A percentile compares a stretch with the other conserved stretches of the same genome.
Evolutionary conservation across 2,329 filamentous ascomycete species (phyloP).

Genomic region (Beauveria asiatica): DNA sequence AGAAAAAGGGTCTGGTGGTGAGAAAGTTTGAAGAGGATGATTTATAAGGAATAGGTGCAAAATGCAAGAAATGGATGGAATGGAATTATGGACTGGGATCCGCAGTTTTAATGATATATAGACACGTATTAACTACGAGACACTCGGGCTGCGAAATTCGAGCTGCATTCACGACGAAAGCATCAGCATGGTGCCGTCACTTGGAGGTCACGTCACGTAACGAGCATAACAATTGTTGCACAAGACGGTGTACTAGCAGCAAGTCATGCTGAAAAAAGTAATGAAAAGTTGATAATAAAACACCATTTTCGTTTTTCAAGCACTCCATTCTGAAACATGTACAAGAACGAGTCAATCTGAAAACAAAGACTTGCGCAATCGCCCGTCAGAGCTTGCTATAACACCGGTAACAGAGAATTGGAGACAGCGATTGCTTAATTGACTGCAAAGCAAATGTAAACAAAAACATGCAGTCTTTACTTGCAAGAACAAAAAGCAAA

Average conservation of each 20-base stretch:
- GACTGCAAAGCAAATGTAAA: neutral
- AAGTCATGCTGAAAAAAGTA: too few species aligned
- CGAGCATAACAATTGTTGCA: too few species aligned
- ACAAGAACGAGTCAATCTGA: neutral
- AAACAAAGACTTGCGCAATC: neutral
- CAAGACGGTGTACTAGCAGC: too few species aligned
- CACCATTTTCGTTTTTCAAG: too few species aligned
- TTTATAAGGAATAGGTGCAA: constrained; percentile 14
- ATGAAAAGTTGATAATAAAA: too few species aligned
- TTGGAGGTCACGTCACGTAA: too few species aligned
- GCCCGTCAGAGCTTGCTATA: neutral
- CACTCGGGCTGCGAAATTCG: neutral
- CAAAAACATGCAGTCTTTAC: constrained; percentile 1
- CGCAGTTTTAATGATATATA: neutral
- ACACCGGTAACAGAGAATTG: constrained; percentile 11
- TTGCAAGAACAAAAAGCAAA: constrained; percentile 12
- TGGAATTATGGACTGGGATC: neutral
- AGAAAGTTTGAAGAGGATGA: constrained; percentile 70
- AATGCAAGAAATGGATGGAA: too few species aligned
- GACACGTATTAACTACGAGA: neutral
- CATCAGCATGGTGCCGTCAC: too few species aligned
- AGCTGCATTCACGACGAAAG: neutral
- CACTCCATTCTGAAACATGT: neutral
- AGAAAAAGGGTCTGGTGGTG: constrained; percentile 64
- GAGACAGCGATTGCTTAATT: neutral